These are phyloP conservation scores for Solanum gandarillasii DNA, from an alignment of 257 asterid genomes.

Conservation along the genomic window DNA sequence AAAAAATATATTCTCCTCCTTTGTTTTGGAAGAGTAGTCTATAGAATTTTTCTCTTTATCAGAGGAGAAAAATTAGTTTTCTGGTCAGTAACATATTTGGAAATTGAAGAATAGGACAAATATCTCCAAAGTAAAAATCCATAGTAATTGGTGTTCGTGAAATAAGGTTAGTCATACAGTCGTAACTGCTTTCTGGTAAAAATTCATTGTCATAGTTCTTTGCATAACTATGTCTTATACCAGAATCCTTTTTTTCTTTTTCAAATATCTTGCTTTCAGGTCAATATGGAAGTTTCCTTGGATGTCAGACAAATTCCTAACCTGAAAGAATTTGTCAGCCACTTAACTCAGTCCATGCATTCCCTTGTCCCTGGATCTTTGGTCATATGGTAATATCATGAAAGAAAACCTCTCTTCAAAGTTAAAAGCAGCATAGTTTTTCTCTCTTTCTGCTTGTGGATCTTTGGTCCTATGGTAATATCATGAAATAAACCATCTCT, in stretches of 20 bases:
- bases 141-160: not conserved
- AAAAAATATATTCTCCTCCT: not conserved
- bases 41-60: not conserved
- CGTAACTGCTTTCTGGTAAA: not conserved
- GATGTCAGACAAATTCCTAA: constrained; percentile 59
- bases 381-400: constrained; percentile 58
- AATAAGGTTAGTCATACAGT: not conserved
- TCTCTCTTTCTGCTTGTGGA: constrained; percentile 31
- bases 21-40: not conserved
- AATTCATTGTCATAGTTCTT: not conserved
- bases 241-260: not conserved
- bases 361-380: constrained; percentile 70
- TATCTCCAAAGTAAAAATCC: not conserved
- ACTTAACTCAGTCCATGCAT: constrained; percentile 80
- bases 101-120: not conserved
- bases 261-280: constrained; percentile 28
- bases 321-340: constrained; percentile 63
- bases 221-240: not conserved
- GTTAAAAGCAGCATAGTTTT: not conserved
- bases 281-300: constrained; percentile 72
- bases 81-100: not conserved
- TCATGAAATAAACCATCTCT: not conserved
- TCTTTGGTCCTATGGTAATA: constrained; percentile 71
- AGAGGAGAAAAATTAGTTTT: not conserved
- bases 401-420: not conserved